Percentiles rank a stretch among this genome's conserved stretches.
Evolutionary conservation across 2,329 filamentous ascomycete species (phyloP).

Genomic region (Fusarium torulosum): DNA sequence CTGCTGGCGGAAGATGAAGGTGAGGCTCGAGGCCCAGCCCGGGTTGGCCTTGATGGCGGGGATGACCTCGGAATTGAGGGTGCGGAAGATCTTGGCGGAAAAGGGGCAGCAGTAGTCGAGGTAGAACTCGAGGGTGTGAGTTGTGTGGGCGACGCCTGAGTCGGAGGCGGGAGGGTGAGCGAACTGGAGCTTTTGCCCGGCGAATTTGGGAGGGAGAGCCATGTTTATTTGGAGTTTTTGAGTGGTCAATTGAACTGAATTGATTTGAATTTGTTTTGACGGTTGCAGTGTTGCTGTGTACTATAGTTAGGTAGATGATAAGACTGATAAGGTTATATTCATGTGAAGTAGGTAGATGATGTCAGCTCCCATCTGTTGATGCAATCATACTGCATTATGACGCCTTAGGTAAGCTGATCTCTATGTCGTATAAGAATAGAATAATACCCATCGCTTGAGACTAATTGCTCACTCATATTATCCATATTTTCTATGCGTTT

Average conservation of each 20-base stretch:
- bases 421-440: constrained; percentile 1
- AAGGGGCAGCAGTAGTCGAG: constrained; percentile 92
- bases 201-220: constrained; percentile 83
- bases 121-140: constrained; percentile 74
- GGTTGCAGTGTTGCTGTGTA: neutral
- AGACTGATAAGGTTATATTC: constrained; percentile 13
- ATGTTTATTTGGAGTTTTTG: constrained; percentile 57
- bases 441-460: neutral
- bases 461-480: neutral
- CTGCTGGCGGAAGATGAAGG: constrained; percentile 89
- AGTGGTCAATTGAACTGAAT: neutral
- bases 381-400: constrained; percentile 24
- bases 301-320: neutral
- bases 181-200: constrained; percentile 74
- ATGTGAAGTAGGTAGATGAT: constrained; percentile 25
- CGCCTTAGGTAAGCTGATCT: constrained; percentile 35
- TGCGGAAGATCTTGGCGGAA: constrained; percentile 79
- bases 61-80: constrained; percentile 74
- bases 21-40: constrained; percentile 66
- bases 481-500: neutral
- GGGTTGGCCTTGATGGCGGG: constrained; percentile 74
- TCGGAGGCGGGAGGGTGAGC: constrained; percentile 52
- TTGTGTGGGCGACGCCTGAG: constrained; percentile 57
- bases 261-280: neutral
- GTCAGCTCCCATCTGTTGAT: constrained; percentile 20